phyloP scores from a whole-genome alignment of 164 flowering plant genomes.

The Cinnamomum micranthum region DNA sequence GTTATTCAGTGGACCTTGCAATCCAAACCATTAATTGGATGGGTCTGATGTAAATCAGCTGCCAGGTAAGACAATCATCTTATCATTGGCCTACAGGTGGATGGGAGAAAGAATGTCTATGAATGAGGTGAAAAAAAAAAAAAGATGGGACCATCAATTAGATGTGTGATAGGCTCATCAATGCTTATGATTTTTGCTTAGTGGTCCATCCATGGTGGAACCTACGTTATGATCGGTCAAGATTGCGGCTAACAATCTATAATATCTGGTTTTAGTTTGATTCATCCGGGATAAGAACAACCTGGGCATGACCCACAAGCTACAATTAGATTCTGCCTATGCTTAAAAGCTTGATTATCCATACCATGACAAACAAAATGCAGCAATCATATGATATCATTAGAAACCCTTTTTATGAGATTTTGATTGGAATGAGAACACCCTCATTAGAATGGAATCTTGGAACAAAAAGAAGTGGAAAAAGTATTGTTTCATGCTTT shows the following conservation, averaged over 20 bases:
- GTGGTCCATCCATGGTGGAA: too few species aligned
- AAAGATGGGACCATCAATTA: too few species aligned
- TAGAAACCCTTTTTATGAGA: not conserved
- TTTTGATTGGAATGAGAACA: slow-evolving; percentile 1
- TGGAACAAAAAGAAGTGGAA: slow-evolving; percentile 5
- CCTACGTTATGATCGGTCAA: too few species aligned
- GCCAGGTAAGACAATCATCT: too few species aligned
- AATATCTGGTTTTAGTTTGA: not conserved
- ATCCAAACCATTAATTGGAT: not conserved
- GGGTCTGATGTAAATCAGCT: not conserved
- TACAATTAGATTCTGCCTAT: not conserved
- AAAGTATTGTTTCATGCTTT: slow-evolving; percentile 2
- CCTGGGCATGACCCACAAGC: not conserved
- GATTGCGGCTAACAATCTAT: not conserved
- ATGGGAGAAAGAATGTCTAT: too few species aligned
- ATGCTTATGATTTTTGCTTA: too few species aligned
- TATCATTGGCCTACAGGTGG: not conserved
- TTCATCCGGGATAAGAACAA: not conserved
- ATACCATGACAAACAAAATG: not conserved
- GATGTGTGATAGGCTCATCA: too few species aligned
- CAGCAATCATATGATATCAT: slow-evolving; percentile 7
- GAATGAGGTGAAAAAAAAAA: not conserved
- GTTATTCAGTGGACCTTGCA: not conserved
- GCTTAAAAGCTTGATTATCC: not conserved
- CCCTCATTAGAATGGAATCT: slow-evolving; percentile 1